Conservation (phyloP, 805 yeast species). For the Candida endomychidarum region DNA sequence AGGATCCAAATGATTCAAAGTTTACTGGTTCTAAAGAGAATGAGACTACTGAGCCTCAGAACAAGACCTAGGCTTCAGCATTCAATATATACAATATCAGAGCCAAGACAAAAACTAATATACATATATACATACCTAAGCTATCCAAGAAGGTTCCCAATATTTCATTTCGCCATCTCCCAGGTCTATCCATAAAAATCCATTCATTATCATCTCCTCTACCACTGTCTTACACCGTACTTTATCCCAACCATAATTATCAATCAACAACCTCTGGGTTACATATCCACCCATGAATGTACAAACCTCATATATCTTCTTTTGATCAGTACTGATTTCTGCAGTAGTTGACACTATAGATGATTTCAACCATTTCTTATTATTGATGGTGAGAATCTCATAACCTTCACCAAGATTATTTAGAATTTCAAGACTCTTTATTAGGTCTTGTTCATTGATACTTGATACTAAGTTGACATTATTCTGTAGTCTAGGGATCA, state of each 20-base stretch:
- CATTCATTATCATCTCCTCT: constrained; percentile 77
- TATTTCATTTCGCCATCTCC: constrained; percentile 43
- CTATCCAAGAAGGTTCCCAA: constrained; percentile 80
- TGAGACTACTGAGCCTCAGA: no score
- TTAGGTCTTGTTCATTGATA: constrained; percentile 51
- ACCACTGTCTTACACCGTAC: constrained; percentile 61
- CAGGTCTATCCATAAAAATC: constrained; percentile 81
- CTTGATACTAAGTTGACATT: constrained; percentile 31
- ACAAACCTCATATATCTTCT: constrained; percentile 69
- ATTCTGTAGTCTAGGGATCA: constrained; percentile 24
- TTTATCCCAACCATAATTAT: constrained; percentile 74
- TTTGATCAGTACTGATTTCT: constrained; percentile 56
- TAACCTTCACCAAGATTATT: constrained; percentile 68
- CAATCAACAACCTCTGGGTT: constrained; percentile 59
- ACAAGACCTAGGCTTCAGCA: no score
- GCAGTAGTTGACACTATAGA: constrained; percentile 27
- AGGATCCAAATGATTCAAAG: no score
- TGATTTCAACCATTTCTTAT: constrained; percentile 50
- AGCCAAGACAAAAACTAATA: no score
- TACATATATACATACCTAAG: no score
- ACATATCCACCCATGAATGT: constrained; percentile 74
- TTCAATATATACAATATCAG: no score
- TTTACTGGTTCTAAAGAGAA: no score
- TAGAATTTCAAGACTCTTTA: constrained; percentile 53
- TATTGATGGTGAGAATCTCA: constrained; percentile 57